Percentiles rank a stretch among this genome's conserved stretches.
These are phyloP conservation scores for Clitopilus passeckerianus DNA, from an alignment of 768 basidiomycete genomes.

Conservation along the genomic window DNA sequence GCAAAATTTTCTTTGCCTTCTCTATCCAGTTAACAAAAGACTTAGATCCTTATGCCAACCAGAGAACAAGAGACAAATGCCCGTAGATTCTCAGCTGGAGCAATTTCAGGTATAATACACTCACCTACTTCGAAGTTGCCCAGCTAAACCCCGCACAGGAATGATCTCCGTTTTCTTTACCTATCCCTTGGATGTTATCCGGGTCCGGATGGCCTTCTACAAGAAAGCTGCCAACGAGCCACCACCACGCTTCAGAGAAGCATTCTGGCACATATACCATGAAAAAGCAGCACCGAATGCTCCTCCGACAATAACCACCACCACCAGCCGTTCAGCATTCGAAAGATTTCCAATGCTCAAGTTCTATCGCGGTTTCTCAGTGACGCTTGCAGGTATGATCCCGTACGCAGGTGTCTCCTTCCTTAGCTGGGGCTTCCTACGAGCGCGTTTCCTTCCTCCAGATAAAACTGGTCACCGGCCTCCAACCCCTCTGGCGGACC, in stretches of 20 bases:
- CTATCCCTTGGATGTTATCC: constrained; percentile 92
- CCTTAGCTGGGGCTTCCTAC: constrained; percentile 81
- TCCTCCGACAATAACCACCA: constrained; percentile 15
- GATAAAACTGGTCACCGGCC: constrained; percentile 27
- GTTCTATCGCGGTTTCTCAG: constrained; percentile 97
- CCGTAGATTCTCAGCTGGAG: constrained; percentile 82
- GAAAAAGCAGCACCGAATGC: constrained; percentile 42
- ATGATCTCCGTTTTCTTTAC: constrained; percentile 87
- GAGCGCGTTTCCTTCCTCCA: constrained; percentile 51
- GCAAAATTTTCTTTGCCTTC: neutral
- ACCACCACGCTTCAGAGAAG: constrained; percentile 48
- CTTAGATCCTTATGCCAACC: constrained; percentile 82
- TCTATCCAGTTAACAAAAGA: constrained; percentile 1
- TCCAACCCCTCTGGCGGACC: constrained; percentile 54
- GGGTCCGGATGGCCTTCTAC: constrained; percentile 92
- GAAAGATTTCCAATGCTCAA: constrained; percentile 72
- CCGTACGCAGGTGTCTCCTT: constrained; percentile 96
- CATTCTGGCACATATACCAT: constrained; percentile 63
- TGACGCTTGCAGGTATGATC: constrained; percentile 87
- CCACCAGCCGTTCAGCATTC: constrained; percentile 30
- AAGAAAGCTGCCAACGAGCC: constrained; percentile 34
- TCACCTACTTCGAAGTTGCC: neutral
- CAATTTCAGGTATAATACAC: constrained; percentile 63
- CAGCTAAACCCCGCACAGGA: constrained; percentile 33
- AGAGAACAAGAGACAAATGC: constrained; percentile 69